Evolutionary conservation across 495 filamentous ascomycete genomes (phyloP), one percentile per base, ranked within the genome.

Genomic region (Penicillium angulare): DNA sequence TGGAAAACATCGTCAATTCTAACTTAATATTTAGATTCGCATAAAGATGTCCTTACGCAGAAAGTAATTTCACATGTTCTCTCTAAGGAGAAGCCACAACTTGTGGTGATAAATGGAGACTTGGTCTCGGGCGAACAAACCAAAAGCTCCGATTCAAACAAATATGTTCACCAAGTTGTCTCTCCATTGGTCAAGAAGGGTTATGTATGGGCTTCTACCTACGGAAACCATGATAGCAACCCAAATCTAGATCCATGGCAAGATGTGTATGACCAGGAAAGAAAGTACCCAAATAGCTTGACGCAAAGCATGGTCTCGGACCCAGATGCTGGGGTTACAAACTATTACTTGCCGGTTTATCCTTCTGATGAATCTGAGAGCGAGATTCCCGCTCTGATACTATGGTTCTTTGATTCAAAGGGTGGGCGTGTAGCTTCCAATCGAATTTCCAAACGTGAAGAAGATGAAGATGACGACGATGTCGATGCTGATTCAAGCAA

Each of bases 341-440:
- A 91, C 53, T 90, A 90, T 57, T 88, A 82, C 52, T 66, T 90
- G 2, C 73, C 71, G 0, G 64, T 85, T 0, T 81, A 75, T 48
- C 39, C 62, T 3, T 50, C 60, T 12, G n/a, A 39, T 8, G 34
- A 34, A 5, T 34, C 52, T 2, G n/a, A 44, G 22, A 41, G 42
- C 3, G 36, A 35, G 1, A 68, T 48, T 2, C 79, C 79, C 7
- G 65, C 64, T 10, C 66, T 85, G 10, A 53, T 91, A 3, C 73
- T 90, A 24, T 91, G 85, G 84, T 90, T 90, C 69, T 90, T 91
- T 57, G 87, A 91, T 61, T 81, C 75, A 45, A 76, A 77, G 27
- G 86, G 86, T 31, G 87, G 87, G 0, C 73, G 71, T 38, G 55
- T 67, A 21, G 82, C 76, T 55, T 78, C 83, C 35, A 52, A 67